phyloP scores from a whole-genome alignment of 768 basidiomycete species.

The Tulasnella sp. region DNA sequence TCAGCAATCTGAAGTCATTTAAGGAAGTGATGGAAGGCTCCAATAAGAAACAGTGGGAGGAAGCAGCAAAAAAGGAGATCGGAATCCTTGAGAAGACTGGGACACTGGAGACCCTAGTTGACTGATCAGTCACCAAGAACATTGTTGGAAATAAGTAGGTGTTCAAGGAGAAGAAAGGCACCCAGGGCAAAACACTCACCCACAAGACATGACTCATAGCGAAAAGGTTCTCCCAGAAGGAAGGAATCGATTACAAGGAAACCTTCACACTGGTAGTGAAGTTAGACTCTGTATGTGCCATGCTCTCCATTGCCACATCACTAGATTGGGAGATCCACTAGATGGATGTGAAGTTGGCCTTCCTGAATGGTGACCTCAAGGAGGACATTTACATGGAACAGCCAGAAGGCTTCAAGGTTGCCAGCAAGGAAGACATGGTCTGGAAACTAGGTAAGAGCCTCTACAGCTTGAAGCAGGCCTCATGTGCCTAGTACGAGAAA shows the following conservation, averaged over 20 bases:
- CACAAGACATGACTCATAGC: no score
- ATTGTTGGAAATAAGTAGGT: no score
- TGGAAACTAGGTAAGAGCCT: slow-evolving; percentile 8
- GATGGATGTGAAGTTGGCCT: slow-evolving; percentile 16
- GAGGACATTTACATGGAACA: slow-evolving; percentile 17
- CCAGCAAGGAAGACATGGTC: background rate
- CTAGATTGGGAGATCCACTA: slow-evolving; percentile 13
- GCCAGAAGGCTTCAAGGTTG: slow-evolving; percentile 5
- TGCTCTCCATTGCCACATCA: slow-evolving; percentile 10
- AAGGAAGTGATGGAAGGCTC: no score
- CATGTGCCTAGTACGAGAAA: slow-evolving; percentile 15
- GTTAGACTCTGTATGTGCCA: background rate
- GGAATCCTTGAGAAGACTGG: no score
- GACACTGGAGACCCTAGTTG: no score
- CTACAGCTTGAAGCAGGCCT: slow-evolving; percentile 19
- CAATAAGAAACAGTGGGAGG: no score
- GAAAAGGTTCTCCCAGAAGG: slow-evolving; percentile 23
- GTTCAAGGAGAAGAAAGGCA: no score
- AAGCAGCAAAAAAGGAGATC: no score
- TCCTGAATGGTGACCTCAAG: slow-evolving; percentile 16
- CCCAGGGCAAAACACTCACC: no score
- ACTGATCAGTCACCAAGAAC: no score
- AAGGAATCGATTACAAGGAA: slow-evolving; percentile 23
- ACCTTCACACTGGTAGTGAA: slow-evolving; percentile 18
- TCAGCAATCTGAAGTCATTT: no score